Evolutionary conservation across 176 grass and related monocot genomes (phyloP), one percentile per base, ranked within the genome.

Genomic region (Urochloa ruziziensis): DNA sequence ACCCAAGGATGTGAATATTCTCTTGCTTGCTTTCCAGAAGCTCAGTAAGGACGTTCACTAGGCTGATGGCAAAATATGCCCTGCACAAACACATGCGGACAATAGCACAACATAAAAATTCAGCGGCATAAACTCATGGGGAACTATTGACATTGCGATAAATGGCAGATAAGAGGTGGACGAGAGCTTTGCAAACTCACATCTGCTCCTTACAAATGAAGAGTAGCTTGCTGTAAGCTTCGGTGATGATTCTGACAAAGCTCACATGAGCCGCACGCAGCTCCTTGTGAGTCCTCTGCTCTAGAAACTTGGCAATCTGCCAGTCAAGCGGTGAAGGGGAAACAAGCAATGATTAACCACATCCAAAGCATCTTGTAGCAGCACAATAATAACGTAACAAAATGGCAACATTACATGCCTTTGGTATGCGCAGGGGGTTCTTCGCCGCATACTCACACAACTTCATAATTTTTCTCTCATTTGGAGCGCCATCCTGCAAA

Each of bases 401-500:
- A 44, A 88, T 60, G 33, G 49, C 27, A 60, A 81, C 56, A 58
- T 53, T 30, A 54, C 80, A 87, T 39, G 84, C 93, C 93, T 99
- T 99, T 39, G 96, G 93, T 85, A 96, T 96, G 59, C 93, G 96
- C 58, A 95, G 58, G 9, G 96, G 91, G 67, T 99, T 99, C 88
- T 94, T 99, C 11, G 91, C 96, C 61, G 96, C 93, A 94, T 99
- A 99, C 82, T 99, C 96, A 43, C 96, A 99, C 13, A 99, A 30
- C 82, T 99, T 99, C 91, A 87, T 89, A 44, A 99, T 99, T 85
- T 96, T 99, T 81, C 93, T 96, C 80, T 96, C 96, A 77, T 99
- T 99, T 19, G 86, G 72, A 64, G 77, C 69, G 32, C 87, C 93
- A 80, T 99, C 96, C 96, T 96, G 78, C 35, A 62, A 52, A 73